A percentile compares a stretch with the other conserved stretches of the same genome.
Conservation (phyloP, 768 basidiomycete species). For the Nidula microcarpa region DNA sequence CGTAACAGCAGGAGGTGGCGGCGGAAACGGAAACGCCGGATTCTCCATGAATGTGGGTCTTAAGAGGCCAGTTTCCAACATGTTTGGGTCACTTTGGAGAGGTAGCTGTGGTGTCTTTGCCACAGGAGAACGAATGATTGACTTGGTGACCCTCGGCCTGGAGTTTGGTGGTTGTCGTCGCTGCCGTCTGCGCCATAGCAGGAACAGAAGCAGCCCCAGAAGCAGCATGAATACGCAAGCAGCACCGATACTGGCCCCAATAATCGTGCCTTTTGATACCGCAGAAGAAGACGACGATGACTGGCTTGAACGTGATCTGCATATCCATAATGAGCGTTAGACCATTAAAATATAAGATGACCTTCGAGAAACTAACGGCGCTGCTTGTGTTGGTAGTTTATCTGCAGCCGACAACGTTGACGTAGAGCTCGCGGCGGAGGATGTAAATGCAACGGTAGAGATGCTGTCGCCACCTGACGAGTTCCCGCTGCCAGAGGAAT, state of each 20-base stretch:
- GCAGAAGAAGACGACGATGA: constrained; percentile 4
- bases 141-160: not conserved
- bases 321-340: not conserved
- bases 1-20: constrained; percentile 9
- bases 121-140: constrained; percentile 16
- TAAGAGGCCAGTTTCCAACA: constrained; percentile 21
- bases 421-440: constrained; percentile 4
- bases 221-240: constrained; percentile 9
- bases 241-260: constrained; percentile 7
- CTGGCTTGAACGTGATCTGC: not conserved
- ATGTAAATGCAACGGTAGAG: constrained; percentile 2
- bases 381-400: not conserved
- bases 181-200: constrained; percentile 18
- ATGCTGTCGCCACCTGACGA: not conserved
- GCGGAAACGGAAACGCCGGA: constrained; percentile 16
- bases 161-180: constrained; percentile 12
- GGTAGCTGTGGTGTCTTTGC: constrained; percentile 24
- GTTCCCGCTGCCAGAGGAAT: not conserved
- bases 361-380: no score
- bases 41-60: constrained; percentile 8
- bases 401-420: not conserved
- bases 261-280: constrained; percentile 15
- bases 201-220: constrained; percentile 14
- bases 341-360: not conserved
- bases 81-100: constrained; percentile 24